A percentile compares a stretch with the other conserved stretches of the same genome.
Conservation (phyloP, 495 filamentous ascomycete species). For the Penicillium ucsense region DNA sequence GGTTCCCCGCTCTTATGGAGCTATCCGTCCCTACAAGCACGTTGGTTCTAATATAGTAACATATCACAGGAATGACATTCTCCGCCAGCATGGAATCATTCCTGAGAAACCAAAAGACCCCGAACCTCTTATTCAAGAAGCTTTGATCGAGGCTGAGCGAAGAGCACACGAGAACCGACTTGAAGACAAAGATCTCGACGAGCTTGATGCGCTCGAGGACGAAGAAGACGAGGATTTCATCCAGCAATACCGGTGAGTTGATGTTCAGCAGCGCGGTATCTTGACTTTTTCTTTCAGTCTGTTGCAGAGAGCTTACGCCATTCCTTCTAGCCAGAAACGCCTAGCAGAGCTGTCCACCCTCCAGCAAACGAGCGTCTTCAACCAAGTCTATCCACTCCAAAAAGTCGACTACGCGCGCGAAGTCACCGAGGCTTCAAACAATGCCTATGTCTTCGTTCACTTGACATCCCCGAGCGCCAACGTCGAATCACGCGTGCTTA, state of each 20-base stretch:
- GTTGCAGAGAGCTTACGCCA: too few relatives aligned
- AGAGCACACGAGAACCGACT: slow-evolving; percentile 83
- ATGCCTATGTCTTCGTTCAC: slow-evolving; percentile 70
- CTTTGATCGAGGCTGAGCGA: slow-evolving; percentile 68
- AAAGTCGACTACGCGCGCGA: slow-evolving; percentile 87
- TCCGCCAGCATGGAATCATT: slow-evolving; percentile 90
- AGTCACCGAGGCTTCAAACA: slow-evolving; percentile 81
- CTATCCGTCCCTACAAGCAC: slow-evolving; percentile 1
- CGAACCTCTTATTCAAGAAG: slow-evolving; percentile 90
- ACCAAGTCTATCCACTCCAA: slow-evolving; percentile 84
- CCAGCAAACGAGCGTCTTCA: slow-evolving; percentile 64
- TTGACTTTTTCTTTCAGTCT: too few relatives aligned
- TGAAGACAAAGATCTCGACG: slow-evolving; percentile 87
- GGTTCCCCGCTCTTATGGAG: slow-evolving; percentile 4
- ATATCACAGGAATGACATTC: slow-evolving; percentile 83
- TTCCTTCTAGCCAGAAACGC: slow-evolving; percentile 55
- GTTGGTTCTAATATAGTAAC: slow-evolving; percentile 1
- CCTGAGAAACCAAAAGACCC: slow-evolving; percentile 93
- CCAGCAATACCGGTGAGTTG: slow-evolving; percentile 59
- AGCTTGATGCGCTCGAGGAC: slow-evolving; percentile 88
- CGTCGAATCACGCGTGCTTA: slow-evolving; percentile 69
- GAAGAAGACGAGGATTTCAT: slow-evolving; percentile 90
- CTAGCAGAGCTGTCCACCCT: slow-evolving; percentile 69
- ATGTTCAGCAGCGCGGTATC: too few relatives aligned
- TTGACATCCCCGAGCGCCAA: slow-evolving; percentile 75